These are phyloP conservation scores for Neurospora sp. DNA, from an alignment of 495 filamentous ascomycete species.

Conservation along the genomic window DNA sequence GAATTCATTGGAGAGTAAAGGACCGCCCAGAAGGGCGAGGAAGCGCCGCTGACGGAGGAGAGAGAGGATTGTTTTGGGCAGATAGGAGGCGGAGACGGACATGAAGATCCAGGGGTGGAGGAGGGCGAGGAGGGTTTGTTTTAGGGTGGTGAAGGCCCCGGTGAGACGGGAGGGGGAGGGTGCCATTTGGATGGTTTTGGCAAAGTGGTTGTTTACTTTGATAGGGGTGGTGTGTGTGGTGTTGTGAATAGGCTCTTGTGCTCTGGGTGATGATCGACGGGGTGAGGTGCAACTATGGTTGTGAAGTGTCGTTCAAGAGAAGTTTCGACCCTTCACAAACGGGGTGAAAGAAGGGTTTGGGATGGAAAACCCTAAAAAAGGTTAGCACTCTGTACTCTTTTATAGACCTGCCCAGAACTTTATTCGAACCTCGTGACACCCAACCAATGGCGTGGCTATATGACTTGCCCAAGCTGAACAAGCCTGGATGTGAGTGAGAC, in stretches of 20 bases:
- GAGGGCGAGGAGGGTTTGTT: constrained; percentile 12
- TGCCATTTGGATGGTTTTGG: background rate
- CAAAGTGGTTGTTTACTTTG: background rate
- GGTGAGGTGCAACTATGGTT: background rate
- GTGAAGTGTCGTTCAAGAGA: background rate
- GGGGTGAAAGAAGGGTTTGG: background rate
- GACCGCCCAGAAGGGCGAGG: constrained; percentile 21
- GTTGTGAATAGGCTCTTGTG: too few relatives aligned
- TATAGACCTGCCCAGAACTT: background rate
- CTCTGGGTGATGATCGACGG: background rate
- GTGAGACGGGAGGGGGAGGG: background rate
- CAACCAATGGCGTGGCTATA: background rate
- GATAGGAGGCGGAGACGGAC: constrained; percentile 20
- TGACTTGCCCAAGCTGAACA: background rate
- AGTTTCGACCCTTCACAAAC: background rate
- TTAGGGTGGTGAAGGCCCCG: background rate
- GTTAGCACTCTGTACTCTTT: background rate
- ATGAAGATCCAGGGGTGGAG: constrained; percentile 33
- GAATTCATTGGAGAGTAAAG: constrained; percentile 10
- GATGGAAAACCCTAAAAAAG: background rate
- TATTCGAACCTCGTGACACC: background rate
- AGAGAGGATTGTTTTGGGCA: constrained; percentile 25
- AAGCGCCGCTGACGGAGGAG: constrained; percentile 18
- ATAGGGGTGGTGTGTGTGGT: background rate
- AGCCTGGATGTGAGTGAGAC: background rate